phyloP scores from a whole-genome alignment of 495 filamentous ascomycete species.

The Neurospora pannonica region DNA sequence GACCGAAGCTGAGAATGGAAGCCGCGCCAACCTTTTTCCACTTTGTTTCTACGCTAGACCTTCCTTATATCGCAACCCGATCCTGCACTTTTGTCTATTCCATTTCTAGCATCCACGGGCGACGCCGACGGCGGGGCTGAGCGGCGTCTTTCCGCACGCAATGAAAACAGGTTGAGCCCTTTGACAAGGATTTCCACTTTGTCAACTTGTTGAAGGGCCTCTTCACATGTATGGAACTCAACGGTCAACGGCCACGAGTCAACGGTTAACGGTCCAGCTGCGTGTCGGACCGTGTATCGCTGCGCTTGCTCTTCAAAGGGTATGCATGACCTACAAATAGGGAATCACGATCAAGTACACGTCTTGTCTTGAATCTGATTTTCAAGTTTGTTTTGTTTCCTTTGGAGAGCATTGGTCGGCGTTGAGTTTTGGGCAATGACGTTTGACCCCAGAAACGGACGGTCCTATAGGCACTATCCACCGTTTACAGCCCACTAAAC shows the following conservation, averaged over 20 bases:
- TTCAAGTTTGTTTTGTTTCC: neutral
- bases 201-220: neutral
- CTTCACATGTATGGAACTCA: neutral
- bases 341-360: neutral
- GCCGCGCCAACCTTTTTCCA: neutral
- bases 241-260: neutral
- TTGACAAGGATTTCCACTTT: neutral
- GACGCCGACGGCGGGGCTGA: neutral
- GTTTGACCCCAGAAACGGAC: neutral
- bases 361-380: neutral
- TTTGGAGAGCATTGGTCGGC: neutral
- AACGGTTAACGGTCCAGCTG: neutral
- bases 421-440: neutral
- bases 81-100: neutral
- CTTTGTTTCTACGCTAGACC: neutral
- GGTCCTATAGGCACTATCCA: neutral
- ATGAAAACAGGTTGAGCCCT: neutral
- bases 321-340: neutral
- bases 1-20: neutral
- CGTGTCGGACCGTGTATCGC: neutral
- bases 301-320: neutral
- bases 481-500: neutral
- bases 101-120: neutral
- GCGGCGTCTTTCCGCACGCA: neutral
- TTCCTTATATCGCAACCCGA: neutral